A percentile compares a stretch with the other conserved stretches of the same genome.
Evolutionary conservation across 2,329 filamentous ascomycete genomes (phyloP).

Genomic region (Ceratocystis colombiana): DNA sequence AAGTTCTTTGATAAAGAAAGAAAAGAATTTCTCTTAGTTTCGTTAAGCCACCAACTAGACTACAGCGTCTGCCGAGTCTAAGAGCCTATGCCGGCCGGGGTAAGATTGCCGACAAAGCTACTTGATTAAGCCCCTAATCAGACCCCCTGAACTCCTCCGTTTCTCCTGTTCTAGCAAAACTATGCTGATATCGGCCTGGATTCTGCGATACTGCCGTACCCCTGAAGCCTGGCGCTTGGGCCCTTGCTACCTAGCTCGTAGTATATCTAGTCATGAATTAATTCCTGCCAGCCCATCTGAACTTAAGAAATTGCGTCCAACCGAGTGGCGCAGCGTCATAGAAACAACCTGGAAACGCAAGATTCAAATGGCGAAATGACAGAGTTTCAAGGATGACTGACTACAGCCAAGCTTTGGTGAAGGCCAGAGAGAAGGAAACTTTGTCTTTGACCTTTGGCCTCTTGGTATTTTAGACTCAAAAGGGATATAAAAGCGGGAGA

Average conservation of each 20-base stretch:
- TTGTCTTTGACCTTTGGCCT: not conserved
- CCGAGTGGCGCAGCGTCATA: not conserved
- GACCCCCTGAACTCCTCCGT: not conserved
- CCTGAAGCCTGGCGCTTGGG: not conserved
- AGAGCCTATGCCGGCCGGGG: not conserved
- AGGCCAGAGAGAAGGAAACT: not conserved
- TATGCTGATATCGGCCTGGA: not conserved
- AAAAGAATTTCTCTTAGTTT: too few species aligned
- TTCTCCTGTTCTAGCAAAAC: not conserved
- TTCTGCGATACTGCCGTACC: not conserved
- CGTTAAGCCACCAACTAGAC: too few species aligned
- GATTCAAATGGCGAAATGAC: slow-evolving; percentile 11
- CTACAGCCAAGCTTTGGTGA: not conserved
- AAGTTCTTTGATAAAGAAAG: too few species aligned
- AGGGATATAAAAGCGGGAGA: not conserved
- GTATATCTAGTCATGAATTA: not conserved
- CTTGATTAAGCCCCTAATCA: not conserved
- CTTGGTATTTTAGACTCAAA: not conserved
- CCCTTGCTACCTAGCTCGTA: too few species aligned
- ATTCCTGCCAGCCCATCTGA: not conserved
- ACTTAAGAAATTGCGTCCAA: not conserved
- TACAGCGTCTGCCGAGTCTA: too few species aligned
- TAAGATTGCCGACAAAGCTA: not conserved
- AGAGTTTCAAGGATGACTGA: not conserved
- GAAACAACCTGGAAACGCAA: slow-evolving; percentile 4